Evolutionary conservation across 225 moss, liverwort and hornwort species (phyloP), one percentile per base, ranked within the genome.

Genomic region (Bryoerythrophyllum caledonicum): DNA sequence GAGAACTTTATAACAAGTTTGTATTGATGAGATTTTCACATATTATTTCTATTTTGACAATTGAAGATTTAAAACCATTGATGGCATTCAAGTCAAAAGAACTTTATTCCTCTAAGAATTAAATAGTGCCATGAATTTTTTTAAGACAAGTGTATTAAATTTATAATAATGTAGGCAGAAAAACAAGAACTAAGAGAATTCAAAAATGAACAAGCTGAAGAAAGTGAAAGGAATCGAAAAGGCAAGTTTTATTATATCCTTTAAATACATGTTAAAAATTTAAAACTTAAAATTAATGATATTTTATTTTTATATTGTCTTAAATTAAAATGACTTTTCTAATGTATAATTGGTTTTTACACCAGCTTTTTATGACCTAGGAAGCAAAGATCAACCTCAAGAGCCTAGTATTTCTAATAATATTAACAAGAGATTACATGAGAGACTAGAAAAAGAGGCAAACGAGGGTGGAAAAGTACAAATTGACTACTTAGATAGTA

Each of bases 321-420:
- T n/a, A n/a, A n/a, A n/a, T n/a, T n/a, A n/a, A 61, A 28, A 7
- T 38, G 16, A 67, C 8, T 35, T 38, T 60, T 10, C 14, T 82
- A 71, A 75, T 13, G 43, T 52, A 41, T 8, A 12, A 26, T 52
- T 74, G 6, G 20, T 51, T 52, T 54, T 14, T 8, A 40, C 58
- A 53, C 64, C 88, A 92, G 91, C 88, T 71, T 92, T 92, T 40
- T 81, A 82, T 76, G 87, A 91, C 3, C 76, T 95, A 71, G 68
- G 35, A 9, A 82, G 74, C 1, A 78, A 82, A 67, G 38, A 24
- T 24, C 72, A 54, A 8, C 4, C 5, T 2, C 49, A 41, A 28
- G 30, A 56, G 20, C 65, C 78, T 10, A 79, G 26, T 54, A 64
- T 68, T 62, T 55, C 41, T 34, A 62, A 41, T n/a, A 34, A 71